These are phyloP conservation scores for Fusarium transvaalense DNA, from an alignment of 2,329 filamentous ascomycete species.

Conservation along the genomic window DNA sequence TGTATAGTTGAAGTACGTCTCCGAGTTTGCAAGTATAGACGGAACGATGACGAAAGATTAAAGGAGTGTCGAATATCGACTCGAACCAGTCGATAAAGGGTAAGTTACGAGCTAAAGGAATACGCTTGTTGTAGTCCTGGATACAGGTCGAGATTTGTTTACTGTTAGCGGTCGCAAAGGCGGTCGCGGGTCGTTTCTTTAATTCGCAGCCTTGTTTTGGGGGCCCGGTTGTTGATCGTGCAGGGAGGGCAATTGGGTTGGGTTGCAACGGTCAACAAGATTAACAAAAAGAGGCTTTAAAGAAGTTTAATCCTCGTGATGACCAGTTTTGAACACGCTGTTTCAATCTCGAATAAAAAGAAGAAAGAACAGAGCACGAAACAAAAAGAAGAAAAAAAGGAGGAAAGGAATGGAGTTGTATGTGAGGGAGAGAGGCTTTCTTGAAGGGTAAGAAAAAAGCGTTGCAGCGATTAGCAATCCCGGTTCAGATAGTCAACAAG, in stretches of 20 bases:
- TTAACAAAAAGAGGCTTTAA: constrained; percentile 5
- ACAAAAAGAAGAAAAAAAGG: constrained; percentile 6
- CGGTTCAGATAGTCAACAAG: constrained; percentile 28
- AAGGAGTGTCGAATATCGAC: constrained; percentile 18
- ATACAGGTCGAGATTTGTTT: constrained; percentile 26
- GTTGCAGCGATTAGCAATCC: constrained; percentile 41
- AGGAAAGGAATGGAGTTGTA: constrained; percentile 18
- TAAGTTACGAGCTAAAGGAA: constrained; percentile 4
- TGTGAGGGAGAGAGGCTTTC: constrained; percentile 21
- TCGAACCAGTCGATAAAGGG: neutral
- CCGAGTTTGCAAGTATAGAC: neutral
- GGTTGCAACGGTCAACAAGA: constrained; percentile 21
- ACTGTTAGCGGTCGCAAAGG: constrained; percentile 29
- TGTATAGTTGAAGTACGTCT: constrained; percentile 7
- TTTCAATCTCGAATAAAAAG: constrained; percentile 10
- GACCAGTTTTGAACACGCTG: constrained; percentile 6
- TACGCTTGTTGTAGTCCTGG: constrained; percentile 5
- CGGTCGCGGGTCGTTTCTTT: constrained; percentile 20
- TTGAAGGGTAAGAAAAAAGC: constrained; percentile 26
- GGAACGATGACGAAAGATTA: neutral
- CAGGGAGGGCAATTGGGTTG: constrained; percentile 10
- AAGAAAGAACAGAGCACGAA: constrained; percentile 5
- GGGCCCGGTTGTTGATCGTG: constrained; percentile 11
- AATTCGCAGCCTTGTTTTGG: constrained; percentile 24
- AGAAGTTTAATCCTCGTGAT: neutral